Conservation (phyloP, 179 eudicot species). For the Spergularia azorica region DNA sequence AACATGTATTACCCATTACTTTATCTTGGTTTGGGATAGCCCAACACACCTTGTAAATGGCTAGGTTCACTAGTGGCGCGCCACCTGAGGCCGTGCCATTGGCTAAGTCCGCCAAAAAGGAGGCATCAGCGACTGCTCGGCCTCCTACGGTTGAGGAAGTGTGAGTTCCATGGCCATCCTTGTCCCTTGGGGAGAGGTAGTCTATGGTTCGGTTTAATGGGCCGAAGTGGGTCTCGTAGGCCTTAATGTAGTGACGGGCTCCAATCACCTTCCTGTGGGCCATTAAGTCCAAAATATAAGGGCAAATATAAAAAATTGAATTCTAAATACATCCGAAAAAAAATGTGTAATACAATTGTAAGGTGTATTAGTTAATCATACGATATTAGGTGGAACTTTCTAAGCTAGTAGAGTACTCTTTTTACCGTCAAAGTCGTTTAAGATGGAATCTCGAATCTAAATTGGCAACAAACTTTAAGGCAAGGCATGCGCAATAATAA, state of each 20-base stretch:
- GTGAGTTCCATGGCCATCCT: slow-evolving; percentile 92
- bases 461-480: too few relatives aligned
- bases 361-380: too few relatives aligned
- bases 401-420: too few relatives aligned
- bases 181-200: slow-evolving; percentile 78
- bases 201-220: slow-evolving; percentile 57
- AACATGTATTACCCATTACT: slow-evolving; percentile 62
- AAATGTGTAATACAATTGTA: too few relatives aligned
- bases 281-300: not conserved
- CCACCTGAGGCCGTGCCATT: slow-evolving; percentile 90
- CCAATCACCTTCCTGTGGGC: slow-evolving; percentile 75
- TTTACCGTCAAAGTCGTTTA: too few relatives aligned
- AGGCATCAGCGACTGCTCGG: slow-evolving; percentile 43
- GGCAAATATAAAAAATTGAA: not conserved
- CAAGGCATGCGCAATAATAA: not conserved
- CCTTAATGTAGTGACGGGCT: slow-evolving; percentile 80
- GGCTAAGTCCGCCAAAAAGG: slow-evolving; percentile 66
- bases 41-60: slow-evolving; percentile 92
- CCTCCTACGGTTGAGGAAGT: slow-evolving; percentile 85
- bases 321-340: too few relatives aligned
- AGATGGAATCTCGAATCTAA: too few relatives aligned
- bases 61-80: slow-evolving; percentile 75
- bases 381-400: too few relatives aligned
- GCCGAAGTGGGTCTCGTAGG: slow-evolving; percentile 64
- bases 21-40: slow-evolving; percentile 58